Base-by-base conservation (phyloP, 495 filamentous ascomycete species). In the Penicillium paradoxum region DNA sequence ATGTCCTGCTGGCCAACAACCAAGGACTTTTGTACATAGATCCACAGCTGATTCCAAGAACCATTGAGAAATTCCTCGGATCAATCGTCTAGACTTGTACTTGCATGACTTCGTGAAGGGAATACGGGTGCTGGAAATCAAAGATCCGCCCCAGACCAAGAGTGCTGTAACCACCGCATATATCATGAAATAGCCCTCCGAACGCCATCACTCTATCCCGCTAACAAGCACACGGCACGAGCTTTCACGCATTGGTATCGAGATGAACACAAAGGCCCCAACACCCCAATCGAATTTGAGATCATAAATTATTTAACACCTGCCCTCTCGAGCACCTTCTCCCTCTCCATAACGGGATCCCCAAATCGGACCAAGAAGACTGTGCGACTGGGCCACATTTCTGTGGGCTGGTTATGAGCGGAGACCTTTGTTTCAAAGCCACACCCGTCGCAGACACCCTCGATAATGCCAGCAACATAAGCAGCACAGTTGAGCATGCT, bases 401-500 rank as follows among this genome's bases (percentile, higher is more conserved):
- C 85, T 58, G 85, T 79, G 18, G 77, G 83, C 49, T 89, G 90
- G 64, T 84, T 91, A 74, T 97, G 95, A 57, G 95, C 93, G 51
- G 89, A 92, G 21, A 97, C 95, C 54, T 86, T 83, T 3, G 89
- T 88, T 50, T 86, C 84, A 68, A 97, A 95, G 8, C 86, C 89
- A 47, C 88, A 87, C 6, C 90, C 91, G 71, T 96, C 93, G 66
- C 91, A 93, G 0, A 95, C 85, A 6, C 95, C 93, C 79, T 98
- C 93, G 49, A 98, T 85, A 49, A 98, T 88, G 1, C 93, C 93
- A 1, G 95, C 93, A 4, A 97, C 91, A 60, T 85, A 98, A 11
- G 93, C 93, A 21, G 93, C 93, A 70, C 92, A 97, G 66, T 96
- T 98, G 54, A 98, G 79, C 79, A 91, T 86, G 69, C 77, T 88